Conservation (phyloP, 1,139 yeast genomes). For the Trichomonascaceae sp. region DNA sequence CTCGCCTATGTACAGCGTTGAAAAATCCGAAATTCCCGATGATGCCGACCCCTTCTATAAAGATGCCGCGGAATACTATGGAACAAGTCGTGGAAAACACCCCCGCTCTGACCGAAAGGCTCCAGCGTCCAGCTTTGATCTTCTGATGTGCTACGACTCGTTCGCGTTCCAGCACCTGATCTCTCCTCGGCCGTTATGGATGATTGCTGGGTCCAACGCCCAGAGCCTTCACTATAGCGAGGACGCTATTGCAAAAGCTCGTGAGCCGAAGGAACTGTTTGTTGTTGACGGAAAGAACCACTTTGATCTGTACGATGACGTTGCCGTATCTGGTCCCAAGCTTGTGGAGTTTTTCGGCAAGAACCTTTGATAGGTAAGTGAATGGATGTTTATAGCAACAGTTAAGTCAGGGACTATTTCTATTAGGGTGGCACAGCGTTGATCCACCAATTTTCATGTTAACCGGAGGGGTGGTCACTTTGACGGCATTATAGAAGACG, state of each 20-base stretch:
- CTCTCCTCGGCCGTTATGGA: slow-evolving; percentile 2
- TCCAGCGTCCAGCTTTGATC: not conserved
- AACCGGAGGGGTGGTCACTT: too few species aligned
- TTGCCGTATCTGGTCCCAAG: not conserved
- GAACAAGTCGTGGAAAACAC: not conserved
- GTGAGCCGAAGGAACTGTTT: slow-evolving; percentile 2
- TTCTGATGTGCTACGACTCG: not conserved
- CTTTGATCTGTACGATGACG: slow-evolving; percentile 2
- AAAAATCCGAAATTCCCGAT: not conserved
- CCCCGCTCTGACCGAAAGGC: not conserved
- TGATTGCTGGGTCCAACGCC: slow-evolving; percentile 2
- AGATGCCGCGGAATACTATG: not conserved
- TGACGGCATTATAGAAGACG: too few species aligned
- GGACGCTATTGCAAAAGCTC: slow-evolving; percentile 1
- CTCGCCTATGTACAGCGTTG: not conserved
- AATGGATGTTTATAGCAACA: too few species aligned
- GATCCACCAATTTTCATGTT: too few species aligned
- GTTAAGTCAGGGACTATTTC: too few species aligned
- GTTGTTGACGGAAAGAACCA: slow-evolving; percentile 1
- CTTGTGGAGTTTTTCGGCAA: slow-evolving; percentile 1
- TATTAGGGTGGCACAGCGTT: too few species aligned
- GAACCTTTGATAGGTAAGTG: not conserved
- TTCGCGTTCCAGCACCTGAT: slow-evolving; percentile 1
- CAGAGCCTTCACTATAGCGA: slow-evolving; percentile 1
- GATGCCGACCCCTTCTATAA: not conserved